phyloP scores from a whole-genome alignment of 2,329 filamentous ascomycete species.

The Colletotrichum graminicola region DNA sequence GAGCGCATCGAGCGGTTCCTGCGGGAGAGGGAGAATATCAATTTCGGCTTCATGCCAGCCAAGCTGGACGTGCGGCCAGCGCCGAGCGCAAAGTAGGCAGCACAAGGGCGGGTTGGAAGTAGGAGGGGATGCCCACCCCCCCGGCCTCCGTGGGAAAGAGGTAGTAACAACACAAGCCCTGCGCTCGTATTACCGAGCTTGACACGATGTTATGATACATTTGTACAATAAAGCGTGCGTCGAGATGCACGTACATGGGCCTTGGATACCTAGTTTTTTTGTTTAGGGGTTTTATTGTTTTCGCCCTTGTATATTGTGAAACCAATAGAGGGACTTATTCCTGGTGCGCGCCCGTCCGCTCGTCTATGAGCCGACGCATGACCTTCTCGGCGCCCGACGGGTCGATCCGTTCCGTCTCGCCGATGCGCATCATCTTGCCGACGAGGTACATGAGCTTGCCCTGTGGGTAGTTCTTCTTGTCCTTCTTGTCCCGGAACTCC shows the following conservation, averaged over 20 bases:
- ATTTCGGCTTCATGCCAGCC: conserved; percentile 50
- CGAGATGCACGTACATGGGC: conserved; percentile 7
- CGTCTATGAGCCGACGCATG: conserved; percentile 53
- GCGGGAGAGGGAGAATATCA: conserved; percentile 72
- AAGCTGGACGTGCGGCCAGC: conserved; percentile 25
- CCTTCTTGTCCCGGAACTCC: conserved; percentile 60
- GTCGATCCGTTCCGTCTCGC: conserved; percentile 67
- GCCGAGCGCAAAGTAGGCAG: conserved; percentile 17
- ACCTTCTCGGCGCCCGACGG: conserved; percentile 63
- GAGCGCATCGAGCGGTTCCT: conserved; percentile 84
- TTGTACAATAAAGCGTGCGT: conserved; percentile 33
- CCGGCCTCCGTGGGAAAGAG: neutral
- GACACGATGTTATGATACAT: conserved; percentile 29
- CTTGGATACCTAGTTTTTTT: neutral
- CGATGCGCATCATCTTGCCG: conserved; percentile 68
- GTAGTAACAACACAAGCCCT: neutral
- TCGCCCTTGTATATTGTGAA: no score
- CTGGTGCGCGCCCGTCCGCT: conserved; percentile 21
- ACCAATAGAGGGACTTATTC: neutral
- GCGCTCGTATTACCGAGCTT: conserved; percentile 26
- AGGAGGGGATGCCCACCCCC: neutral
- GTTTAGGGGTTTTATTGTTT: neutral
- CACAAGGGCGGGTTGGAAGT: neutral
- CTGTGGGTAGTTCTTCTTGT: conserved; percentile 60
- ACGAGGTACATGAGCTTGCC: conserved; percentile 73